Percentiles rank a stretch among this genome's conserved stretches.
phyloP scores from a whole-genome alignment of 75 land plant genomes.

The Cupressus sempervirens region DNA sequence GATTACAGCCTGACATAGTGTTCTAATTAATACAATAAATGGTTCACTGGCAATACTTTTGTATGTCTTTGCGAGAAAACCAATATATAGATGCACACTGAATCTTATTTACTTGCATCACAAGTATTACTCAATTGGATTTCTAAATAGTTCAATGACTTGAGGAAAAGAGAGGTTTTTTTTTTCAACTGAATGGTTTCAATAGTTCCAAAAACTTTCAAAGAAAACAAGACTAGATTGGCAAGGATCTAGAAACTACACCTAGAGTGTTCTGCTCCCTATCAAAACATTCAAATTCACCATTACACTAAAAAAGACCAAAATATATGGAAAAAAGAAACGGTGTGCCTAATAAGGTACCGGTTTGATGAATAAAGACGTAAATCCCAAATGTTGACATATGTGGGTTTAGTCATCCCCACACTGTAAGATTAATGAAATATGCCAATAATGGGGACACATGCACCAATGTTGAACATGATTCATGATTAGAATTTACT shows the following conservation, averaged over 20 bases:
- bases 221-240: background rate
- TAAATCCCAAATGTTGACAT: too few species aligned
- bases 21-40: background rate
- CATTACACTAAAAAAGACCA: too few species aligned
- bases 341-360: background rate
- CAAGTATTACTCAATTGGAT: background rate
- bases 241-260: background rate
- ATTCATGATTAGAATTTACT: too few species aligned
- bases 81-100: background rate
- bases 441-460: too few species aligned
- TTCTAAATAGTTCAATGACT: background rate
- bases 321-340: background rate
- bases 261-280: background rate
- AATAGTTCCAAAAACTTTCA: background rate
- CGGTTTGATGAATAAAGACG: too few species aligned
- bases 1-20: background rate
- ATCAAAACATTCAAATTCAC: background rate
- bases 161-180: background rate
- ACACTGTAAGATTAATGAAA: too few species aligned
- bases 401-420: too few species aligned
- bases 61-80: background rate
- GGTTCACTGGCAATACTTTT: background rate
- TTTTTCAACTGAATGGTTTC: background rate
- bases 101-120: background rate
- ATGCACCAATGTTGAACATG: too few species aligned